Conservation (phyloP, 345 rosid genomes). For the Heritiera littoralis region DNA sequence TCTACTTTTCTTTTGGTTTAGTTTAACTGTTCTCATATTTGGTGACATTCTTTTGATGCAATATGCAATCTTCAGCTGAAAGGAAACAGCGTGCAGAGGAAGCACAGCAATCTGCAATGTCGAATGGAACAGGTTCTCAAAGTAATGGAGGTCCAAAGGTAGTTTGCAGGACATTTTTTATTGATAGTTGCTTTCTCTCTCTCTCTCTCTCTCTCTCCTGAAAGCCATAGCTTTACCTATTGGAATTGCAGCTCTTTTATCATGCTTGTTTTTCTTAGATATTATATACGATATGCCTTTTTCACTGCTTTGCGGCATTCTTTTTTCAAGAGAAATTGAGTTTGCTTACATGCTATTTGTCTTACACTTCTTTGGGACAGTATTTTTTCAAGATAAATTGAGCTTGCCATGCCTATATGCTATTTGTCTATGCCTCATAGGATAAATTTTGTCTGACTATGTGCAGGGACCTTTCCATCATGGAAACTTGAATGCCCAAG, state of each 20-base stretch:
- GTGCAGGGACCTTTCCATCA: slow-evolving; percentile 60
- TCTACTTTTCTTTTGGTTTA: not conserved
- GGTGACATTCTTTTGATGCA: slow-evolving; percentile 12
- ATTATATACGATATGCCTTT: not conserved
- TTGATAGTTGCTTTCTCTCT: not conserved
- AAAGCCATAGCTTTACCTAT: not conserved
- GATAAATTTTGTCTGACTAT: not conserved
- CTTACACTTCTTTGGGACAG: not conserved
- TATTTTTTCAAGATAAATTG: not conserved
- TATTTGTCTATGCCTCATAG: not conserved
- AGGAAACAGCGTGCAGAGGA: slow-evolving; percentile 78
- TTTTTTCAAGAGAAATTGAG: too few species aligned
- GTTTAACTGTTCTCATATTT: not conserved
- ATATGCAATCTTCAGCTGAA: slow-evolving; percentile 57
- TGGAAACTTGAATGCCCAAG: slow-evolving; percentile 46
- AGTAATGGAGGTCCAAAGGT: slow-evolving; percentile 60
- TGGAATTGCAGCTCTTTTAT: not conserved
- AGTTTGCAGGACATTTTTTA: slow-evolving; percentile 27
- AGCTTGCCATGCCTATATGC: not conserved
- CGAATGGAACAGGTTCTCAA: slow-evolving; percentile 59
- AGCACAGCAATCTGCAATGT: slow-evolving; percentile 49
- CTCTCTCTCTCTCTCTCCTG: not conserved
- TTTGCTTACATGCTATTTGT: too few species aligned
- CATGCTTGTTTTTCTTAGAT: not conserved
- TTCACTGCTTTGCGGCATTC: too few species aligned